Evolutionary conservation across 345 rosid species (phyloP).

Genomic region (Cardamine resedifolia): DNA sequence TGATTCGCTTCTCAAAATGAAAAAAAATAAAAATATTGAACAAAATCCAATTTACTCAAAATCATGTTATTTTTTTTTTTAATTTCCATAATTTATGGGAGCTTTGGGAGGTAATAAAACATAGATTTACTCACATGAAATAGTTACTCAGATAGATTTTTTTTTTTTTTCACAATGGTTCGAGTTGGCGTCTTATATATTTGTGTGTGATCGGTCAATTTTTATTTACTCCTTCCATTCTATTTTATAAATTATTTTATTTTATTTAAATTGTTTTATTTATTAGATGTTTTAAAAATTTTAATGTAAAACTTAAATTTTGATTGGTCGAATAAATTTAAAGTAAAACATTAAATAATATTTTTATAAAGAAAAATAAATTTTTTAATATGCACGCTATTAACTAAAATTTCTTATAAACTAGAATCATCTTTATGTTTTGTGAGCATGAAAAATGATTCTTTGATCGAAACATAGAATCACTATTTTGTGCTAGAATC

Average conservation of each 20-base stretch:
- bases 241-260: too few species aligned
- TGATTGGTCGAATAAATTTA: too few species aligned
- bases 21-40: neutral
- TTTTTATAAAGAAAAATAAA: too few species aligned
- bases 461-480: neutral
- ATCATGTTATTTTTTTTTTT: neutral
- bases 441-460: neutral
- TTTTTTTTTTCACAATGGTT: neutral
- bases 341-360: too few species aligned
- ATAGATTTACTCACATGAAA: neutral
- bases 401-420: too few species aligned
- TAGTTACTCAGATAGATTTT: neutral
- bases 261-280: too few species aligned
- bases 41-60: constrained; percentile 1
- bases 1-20: neutral
- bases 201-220: neutral
- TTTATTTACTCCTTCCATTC: too few species aligned
- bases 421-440: neutral
- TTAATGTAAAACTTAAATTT: too few species aligned
- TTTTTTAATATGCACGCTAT: too few species aligned
- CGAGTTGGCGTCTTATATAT: neutral
- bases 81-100: neutral
- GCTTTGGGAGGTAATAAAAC: neutral
- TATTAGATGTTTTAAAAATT: too few species aligned
- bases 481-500: neutral